phyloP scores from a whole-genome alignment of 2,329 filamentous ascomycete species.

The Lasiodiplodia gonubiensis region DNA sequence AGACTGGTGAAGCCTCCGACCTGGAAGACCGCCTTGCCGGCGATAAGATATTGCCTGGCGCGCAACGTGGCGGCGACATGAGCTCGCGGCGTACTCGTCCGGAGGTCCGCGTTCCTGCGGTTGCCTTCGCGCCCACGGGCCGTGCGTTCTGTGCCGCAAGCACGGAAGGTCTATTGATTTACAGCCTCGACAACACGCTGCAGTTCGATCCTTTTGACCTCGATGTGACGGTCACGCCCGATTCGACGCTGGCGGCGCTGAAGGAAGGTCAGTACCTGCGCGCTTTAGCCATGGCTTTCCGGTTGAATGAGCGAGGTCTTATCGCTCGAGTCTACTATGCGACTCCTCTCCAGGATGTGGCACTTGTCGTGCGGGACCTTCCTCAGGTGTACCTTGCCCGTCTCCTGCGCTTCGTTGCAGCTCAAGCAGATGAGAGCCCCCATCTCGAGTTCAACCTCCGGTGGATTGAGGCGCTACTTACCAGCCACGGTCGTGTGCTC shows the following conservation, averaged over 20 bases:
- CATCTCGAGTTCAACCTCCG: constrained; percentile 94
- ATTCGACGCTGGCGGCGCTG: constrained; percentile 70
- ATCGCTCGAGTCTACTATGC: constrained; percentile 85
- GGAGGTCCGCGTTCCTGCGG: constrained; percentile 81
- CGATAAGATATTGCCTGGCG: constrained; percentile 80
- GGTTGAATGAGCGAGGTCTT: constrained; percentile 83
- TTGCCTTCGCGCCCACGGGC: constrained; percentile 88
- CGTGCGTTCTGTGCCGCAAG: constrained; percentile 92
- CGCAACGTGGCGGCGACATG: constrained; percentile 85
- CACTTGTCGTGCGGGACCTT: constrained; percentile 77
- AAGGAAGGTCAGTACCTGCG: constrained; percentile 83
- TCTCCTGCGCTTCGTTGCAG: constrained; percentile 83
- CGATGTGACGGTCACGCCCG: constrained; percentile 90
- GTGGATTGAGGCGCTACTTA: constrained; percentile 84
- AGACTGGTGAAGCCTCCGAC: constrained; percentile 86
- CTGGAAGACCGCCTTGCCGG: constrained; percentile 72
- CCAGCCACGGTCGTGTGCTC: constrained; percentile 83
- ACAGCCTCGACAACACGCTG: constrained; percentile 82
- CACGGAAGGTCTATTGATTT: constrained; percentile 91
- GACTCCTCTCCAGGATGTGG: constrained; percentile 75
- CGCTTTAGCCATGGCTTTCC: constrained; percentile 95
- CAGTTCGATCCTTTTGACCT: constrained; percentile 97
- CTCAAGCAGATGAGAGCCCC: constrained; percentile 85
- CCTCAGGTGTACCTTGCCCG: constrained; percentile 86
- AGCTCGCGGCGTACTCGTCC: constrained; percentile 76